Base-by-base conservation (phyloP, 1,284 basidiomycete species). In the Sporisorium scitamineum region DNA sequence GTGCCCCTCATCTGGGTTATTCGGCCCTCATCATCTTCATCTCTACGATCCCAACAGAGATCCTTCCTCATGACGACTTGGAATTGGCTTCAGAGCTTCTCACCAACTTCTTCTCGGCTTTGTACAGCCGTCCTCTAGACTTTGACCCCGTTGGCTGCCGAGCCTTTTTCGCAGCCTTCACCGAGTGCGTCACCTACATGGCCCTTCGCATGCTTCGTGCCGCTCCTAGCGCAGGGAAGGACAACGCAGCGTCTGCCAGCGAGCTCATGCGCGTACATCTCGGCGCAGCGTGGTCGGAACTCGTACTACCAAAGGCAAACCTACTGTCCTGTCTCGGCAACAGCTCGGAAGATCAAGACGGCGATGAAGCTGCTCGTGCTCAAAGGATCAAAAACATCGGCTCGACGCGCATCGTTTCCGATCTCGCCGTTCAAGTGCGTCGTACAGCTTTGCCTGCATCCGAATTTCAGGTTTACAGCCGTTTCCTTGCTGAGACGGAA, bases 11-110 rank as follows among this genome's bases (percentile, higher is more conserved):
- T 4, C 88, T 91, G 72, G 92, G 91, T 3, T 95, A 94, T 81
- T 92, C 93, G 0, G 88, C 90, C 0, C 87, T 95, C 31, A 86
- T 95, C 10, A 87, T 95, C 41, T 88, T 94, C 26, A 82, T 96
- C 5, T 92, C 92, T 0, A 94, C 92, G 0, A 90, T 96, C 27
- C 92, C 93, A 7, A 81, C 87, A 4, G 87, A 81, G 51, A 58
- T 87, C 14, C 78, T 88, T 26, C 82, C 86, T 0, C 73, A 82
- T 9, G 74, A 85, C 2, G 52, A 89, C 0, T 79, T 63, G 83
- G 78, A 79, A 0, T 77, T 85, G 27, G 51, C 72, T 22, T 69
- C 74, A 0, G 87, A 88, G n/a, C 85, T 95, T 34, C 91, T 93
- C 80, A 86, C 87, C 1, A 89, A 92, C 0, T 91, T 95, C 78